Conservation (phyloP, 2,329 filamentous ascomycete genomes). For the Sporothrix pseudoabietina region DNA sequence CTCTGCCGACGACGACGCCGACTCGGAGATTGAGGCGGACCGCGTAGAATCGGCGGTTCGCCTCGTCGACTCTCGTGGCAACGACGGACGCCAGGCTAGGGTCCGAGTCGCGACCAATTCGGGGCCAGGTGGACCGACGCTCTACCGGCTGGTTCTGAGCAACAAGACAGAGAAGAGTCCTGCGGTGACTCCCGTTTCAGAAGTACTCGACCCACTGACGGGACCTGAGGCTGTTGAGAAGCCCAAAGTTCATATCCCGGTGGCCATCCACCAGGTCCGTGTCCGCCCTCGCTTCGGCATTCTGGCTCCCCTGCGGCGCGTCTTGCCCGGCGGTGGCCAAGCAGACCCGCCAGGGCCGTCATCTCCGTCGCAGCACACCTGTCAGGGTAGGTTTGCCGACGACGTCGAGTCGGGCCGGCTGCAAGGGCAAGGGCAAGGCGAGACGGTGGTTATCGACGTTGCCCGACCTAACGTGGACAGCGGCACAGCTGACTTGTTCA, state of each 20-base stretch:
- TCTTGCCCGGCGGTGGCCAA: not conserved
- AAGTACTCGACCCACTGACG: not conserved
- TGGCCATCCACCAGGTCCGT: not conserved
- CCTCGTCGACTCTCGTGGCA: not conserved
- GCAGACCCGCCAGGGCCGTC: not conserved
- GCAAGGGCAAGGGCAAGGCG: not conserved
- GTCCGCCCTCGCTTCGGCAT: not conserved
- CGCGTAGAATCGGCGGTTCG: constrained; percentile 11
- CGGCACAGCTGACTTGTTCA: constrained; percentile 9
- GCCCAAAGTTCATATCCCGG: not conserved
- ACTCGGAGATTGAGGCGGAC: constrained; percentile 20
- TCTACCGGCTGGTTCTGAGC: constrained; percentile 9
- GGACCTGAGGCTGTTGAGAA: not conserved
- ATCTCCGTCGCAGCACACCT: not conserved
- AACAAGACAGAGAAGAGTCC: not conserved
- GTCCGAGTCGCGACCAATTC: constrained; percentile 15
- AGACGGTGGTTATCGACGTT: constrained; percentile 34
- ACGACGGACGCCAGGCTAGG: not conserved
- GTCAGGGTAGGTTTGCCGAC: not conserved
- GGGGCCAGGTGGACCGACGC: constrained; percentile 5
- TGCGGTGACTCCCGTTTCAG: not conserved
- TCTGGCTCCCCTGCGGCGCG: not conserved
- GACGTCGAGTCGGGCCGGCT: constrained; percentile 8
- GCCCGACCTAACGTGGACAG: constrained; percentile 3
- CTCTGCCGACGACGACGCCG: not conserved